phyloP scores from a whole-genome alignment of 1,284 basidiomycete species.

The Somion occarium region DNA sequence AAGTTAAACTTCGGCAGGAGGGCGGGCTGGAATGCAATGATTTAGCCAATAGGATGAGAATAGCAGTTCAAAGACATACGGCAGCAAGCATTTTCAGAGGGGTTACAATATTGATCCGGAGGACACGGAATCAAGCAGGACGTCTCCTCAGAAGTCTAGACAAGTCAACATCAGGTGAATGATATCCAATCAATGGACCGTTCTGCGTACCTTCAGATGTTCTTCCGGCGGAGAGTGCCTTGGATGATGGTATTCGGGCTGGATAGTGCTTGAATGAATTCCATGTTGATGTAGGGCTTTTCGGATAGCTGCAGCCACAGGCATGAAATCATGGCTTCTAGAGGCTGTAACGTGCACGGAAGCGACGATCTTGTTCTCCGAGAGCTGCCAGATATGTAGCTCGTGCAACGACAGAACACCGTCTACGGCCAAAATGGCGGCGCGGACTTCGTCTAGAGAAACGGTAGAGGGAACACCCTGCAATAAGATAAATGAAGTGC shows the following conservation, averaged over 20 bases:
- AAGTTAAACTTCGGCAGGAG: conserved; percentile 32
- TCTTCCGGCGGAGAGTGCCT: conserved; percentile 38
- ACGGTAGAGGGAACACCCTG: conserved; percentile 93
- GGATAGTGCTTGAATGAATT: conserved; percentile 92
- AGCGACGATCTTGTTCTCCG: conserved; percentile 87
- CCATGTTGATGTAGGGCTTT: conserved; percentile 84
- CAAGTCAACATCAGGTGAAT: neutral
- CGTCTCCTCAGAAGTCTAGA: conserved; percentile 26
- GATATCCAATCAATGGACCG: conserved; percentile 13
- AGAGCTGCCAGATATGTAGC: conserved; percentile 95
- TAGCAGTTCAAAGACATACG: conserved; percentile 45
- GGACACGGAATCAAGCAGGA: conserved; percentile 44
- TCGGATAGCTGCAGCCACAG: conserved; percentile 80
- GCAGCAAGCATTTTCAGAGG: conserved; percentile 71
- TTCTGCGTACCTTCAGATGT: conserved; percentile 38
- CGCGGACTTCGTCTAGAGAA: conserved; percentile 82
- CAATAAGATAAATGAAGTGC: conserved; percentile 94
- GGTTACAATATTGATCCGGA: conserved; percentile 60
- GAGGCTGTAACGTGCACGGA: conserved; percentile 93
- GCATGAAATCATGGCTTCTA: conserved; percentile 85
- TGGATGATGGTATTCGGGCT: conserved; percentile 66
- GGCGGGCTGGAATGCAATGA: conserved; percentile 38
- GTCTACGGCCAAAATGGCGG: conserved; percentile 73
- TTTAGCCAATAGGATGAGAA: conserved; percentile 1
- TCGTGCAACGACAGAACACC: conserved; percentile 94